Evolutionary conservation across 805 yeast genomes (phyloP).

Genomic region (Brettanomyces custersianus): DNA sequence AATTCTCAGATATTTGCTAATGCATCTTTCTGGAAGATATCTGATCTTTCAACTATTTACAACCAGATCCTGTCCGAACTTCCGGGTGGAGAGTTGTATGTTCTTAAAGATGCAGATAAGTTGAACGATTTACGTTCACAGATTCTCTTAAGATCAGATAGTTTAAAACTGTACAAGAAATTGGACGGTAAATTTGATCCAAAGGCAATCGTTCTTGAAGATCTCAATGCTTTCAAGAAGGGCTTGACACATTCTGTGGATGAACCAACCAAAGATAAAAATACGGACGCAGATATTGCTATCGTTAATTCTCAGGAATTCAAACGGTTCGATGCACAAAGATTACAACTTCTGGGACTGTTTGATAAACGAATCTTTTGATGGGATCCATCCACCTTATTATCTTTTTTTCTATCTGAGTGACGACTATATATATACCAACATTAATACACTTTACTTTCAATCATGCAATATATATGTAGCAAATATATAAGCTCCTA

Average conservation of each 20-base stretch:
- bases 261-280: neutral
- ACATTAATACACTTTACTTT: too few species aligned
- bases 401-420: neutral
- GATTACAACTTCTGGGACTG: slow-evolving; percentile 15
- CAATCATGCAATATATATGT: too few species aligned
- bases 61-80: neutral
- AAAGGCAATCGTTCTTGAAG: neutral
- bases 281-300: slow-evolving; percentile 2
- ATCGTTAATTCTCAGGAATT: slow-evolving; percentile 15
- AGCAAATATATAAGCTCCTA: too few species aligned
- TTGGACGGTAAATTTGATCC: slow-evolving; percentile 5
- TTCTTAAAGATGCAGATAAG: neutral
- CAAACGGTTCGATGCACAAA: slow-evolving; percentile 13
- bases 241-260: neutral
- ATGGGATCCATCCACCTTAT: neutral
- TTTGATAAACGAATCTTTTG: slow-evolving; percentile 16
- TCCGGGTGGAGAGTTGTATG: neutral
- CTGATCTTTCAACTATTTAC: neutral
- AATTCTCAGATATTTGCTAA: slow-evolving; percentile 1
- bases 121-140: neutral
- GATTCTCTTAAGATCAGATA: slow-evolving; percentile 4
- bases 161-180: slow-evolving; percentile 5
- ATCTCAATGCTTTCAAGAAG: slow-evolving; percentile 2
- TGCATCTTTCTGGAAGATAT: slow-evolving; percentile 2
- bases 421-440: too few species aligned